Evolutionary conservation across 768 basidiomycete genomes (phyloP), one percentile per base, ranked within the genome.

Genomic region (Kondoa subrosea): DNA sequence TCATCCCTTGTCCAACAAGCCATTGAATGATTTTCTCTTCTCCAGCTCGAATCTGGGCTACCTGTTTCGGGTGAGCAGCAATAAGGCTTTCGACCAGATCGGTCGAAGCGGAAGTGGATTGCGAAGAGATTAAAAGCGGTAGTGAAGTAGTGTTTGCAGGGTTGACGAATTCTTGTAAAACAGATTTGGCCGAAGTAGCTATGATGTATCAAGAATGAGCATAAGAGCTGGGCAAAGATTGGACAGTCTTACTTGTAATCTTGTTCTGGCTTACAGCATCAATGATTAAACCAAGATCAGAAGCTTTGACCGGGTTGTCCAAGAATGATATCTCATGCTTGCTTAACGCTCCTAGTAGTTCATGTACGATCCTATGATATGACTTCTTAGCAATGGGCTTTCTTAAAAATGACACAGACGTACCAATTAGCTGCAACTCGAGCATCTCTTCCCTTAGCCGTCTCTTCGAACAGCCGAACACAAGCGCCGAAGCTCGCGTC

Each of bases 1-100:
- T 86, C 88, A 96, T 91, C 31, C 93, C 88, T 72, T 83, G 81
- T 0, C 91, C 91, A 0, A 92, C 80, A 57, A 96, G 80, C 69
- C 86, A 85, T 78, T 87, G 87, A 50, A 91, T 71, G 3, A 89
- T 89, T 68, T 85, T 87, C n/a, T 77, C 77, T 65, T 87, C 86
- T 0, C 92, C 91, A 21, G 79, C 78, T 17, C 82, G 81, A 50
- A 86, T 81, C 21, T 84, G 85, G 2, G 81, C 80, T 1, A 81
- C 84, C 74, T 90, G 87, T 56, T 80, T 77, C 0, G 89, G 88
- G 58, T 88, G 79, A 0, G 80, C 81, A 14, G 77, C 76, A 32
- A 95, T 84, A 1, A 85, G 86, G n/a, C 81, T 77, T 59, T 75
- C 73, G 75, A 90, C 89, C 65, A 89, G 77, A 0, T 71, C 73